A percentile compares a stretch with the other conserved stretches of the same genome.
Conservation (phyloP, 169 alveolate species). For the Eimeria brunetti region DNA sequence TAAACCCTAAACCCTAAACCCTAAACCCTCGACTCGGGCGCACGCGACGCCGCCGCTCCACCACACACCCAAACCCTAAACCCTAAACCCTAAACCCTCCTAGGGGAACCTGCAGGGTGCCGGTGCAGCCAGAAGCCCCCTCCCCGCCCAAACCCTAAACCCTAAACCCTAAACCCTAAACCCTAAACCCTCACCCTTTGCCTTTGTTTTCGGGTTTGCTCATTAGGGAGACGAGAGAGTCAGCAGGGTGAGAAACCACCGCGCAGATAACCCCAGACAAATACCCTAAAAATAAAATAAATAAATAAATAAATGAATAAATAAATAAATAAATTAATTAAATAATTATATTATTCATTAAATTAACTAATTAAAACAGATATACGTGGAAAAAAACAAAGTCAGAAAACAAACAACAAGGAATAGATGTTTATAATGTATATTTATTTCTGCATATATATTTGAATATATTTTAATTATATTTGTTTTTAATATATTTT, state of each 20-base stretch:
- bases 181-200: constrained; percentile 82
- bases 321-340: not conserved
- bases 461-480: not conserved
- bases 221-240: constrained; percentile 96
- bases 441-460: not conserved
- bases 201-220: constrained; percentile 92
- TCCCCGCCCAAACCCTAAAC: constrained; percentile 9
- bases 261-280: constrained; percentile 98
- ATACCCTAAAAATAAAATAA: constrained; percentile 88
- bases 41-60: not conserved
- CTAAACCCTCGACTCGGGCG: constrained; percentile 68
- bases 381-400: not conserved
- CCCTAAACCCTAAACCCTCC: constrained; percentile 4
- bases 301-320: too few relatives aligned
- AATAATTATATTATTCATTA: not conserved
- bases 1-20: constrained; percentile 66
- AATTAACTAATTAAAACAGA: not conserved
- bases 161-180: constrained; percentile 19
- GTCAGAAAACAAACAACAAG: not conserved
- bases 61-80: constrained; percentile 20
- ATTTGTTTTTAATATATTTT: not conserved
- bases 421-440: not conserved
- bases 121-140: too few relatives aligned
- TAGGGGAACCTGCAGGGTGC: too few relatives aligned
- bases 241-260: constrained; percentile 98